Evolutionary conservation across 352 stramenopile genomes (phyloP), one percentile per base, ranked within the genome.

Genomic region (Pythium insidiosum): DNA sequence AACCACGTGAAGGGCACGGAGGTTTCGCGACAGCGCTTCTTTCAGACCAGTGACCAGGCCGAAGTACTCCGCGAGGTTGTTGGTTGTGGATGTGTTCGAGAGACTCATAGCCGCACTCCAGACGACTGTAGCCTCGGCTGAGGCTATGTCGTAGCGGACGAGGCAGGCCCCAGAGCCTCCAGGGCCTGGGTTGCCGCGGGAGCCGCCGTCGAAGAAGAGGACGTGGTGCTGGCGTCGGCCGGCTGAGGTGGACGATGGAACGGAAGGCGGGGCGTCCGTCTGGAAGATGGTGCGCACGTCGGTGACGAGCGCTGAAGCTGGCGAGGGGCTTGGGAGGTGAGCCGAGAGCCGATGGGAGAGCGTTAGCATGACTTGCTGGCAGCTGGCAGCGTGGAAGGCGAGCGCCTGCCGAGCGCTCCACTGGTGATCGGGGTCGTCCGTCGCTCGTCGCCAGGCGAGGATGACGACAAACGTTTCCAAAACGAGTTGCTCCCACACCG

Each of bases 161-260:
- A 51, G 13, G 23, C 38, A 20, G 9, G 42, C 30, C 1, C 42
- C 42, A 20, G 42, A 18, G 5, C 29, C 44, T 2, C 44, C 46
- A 4, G 46, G 37, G 5, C 38, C 37, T 9, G 46, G 46, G 23
- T 53, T 53, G 12, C 38, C 46, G 1, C 36, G 23, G 2, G 44
- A 52, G 6, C 44, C 44, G 7, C 44, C 44, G 21, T 52, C 44
- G 16, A 50, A 50, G 28, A 46, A 47, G 3, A 47, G 29, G 16
- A 47, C 3, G 40, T 41, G 33, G 69, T 54, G 9, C 47, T 48
- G 24, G 76, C 50, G 7, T 62, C 33, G 15, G 28, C 9, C 9
- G 28, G 28, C 28, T 33, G 9, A 33, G 28, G 15, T 13, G 28
- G 28, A 13, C 28, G n/a, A n/a, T 33, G 9, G 28, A 9, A 33